Evolutionary conservation across 371 early-diverging fungal species (phyloP).

Genomic region (Mortierella sp.): DNA sequence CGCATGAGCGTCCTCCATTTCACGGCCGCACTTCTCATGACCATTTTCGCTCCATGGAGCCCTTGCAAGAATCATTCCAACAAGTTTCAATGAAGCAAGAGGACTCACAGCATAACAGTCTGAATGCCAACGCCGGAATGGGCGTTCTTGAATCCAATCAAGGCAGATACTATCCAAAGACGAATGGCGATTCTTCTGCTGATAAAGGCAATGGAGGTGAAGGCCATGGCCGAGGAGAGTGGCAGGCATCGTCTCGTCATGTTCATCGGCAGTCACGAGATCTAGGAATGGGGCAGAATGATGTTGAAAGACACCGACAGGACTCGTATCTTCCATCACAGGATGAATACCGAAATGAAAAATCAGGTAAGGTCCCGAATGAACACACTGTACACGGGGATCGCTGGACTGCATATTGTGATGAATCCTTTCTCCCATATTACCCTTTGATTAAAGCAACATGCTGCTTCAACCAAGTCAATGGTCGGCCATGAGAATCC

Average conservation of each 20-base stretch:
- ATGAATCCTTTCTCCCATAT: neutral
- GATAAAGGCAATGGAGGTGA: too few species aligned
- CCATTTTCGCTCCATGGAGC: constrained; percentile 14
- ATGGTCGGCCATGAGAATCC: too few species aligned
- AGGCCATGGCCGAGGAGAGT: too few species aligned
- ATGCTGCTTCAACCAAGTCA: too few species aligned
- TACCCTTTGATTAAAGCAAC: neutral
- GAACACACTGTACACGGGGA: too few species aligned
- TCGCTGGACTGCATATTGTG: neutral
- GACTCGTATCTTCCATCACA: neutral
- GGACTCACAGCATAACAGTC: neutral
- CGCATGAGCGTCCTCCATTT: neutral
- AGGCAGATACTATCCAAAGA: neutral
- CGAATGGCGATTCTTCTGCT: too few species aligned
- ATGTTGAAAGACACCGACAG: neutral
- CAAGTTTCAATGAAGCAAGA: neutral
- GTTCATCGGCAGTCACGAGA: neutral
- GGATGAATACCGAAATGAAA: neutral
- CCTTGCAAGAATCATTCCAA: constrained; percentile 3
- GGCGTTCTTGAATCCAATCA: neutral
- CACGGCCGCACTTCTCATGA: neutral
- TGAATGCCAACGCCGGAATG: neutral
- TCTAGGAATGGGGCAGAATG: neutral
- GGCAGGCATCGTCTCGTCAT: too few species aligned
- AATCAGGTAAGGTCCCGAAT: neutral